phyloP scores from a whole-genome alignment of 345 rosid species.

The Rhizophora mangle region DNA sequence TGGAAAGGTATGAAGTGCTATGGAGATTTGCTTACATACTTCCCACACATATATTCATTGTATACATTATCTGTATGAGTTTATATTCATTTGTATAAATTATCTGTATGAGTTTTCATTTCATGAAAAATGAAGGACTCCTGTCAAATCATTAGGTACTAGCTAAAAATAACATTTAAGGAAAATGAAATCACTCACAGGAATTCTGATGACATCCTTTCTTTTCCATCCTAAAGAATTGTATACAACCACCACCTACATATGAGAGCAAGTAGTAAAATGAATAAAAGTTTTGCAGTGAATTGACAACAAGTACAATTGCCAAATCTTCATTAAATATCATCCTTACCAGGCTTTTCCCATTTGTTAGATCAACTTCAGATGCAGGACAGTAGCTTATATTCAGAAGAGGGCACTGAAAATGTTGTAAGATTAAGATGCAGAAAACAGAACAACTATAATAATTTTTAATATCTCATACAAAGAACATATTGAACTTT shows the following conservation, averaged over 20 bases:
- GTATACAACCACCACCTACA: constrained; percentile 70
- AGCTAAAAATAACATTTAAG: background rate
- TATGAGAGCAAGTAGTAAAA: constrained; percentile 1
- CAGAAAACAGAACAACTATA: background rate
- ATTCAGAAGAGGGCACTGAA: constrained; percentile 44
- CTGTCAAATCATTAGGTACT: background rate
- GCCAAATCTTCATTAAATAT: background rate
- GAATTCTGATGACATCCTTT: constrained; percentile 72
- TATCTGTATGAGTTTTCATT: background rate
- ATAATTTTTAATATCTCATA: no score
- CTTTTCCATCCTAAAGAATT: constrained; percentile 93
- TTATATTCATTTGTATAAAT: background rate
- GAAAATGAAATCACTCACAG: constrained; percentile 46
- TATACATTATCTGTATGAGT: background rate
- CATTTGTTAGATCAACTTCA: constrained; percentile 33
- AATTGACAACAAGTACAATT: background rate
- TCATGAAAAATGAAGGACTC: background rate
- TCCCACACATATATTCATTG: background rate
- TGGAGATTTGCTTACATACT: background rate
- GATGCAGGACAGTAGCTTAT: constrained; percentile 47
- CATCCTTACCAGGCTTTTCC: constrained; percentile 27
- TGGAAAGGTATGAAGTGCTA: background rate
- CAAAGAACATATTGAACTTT: no score
- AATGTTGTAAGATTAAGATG: background rate
- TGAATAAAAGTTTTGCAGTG: no score